phyloP scores from a whole-genome alignment of 495 filamentous ascomycete genomes.

The Daldinia decipiens region DNA sequence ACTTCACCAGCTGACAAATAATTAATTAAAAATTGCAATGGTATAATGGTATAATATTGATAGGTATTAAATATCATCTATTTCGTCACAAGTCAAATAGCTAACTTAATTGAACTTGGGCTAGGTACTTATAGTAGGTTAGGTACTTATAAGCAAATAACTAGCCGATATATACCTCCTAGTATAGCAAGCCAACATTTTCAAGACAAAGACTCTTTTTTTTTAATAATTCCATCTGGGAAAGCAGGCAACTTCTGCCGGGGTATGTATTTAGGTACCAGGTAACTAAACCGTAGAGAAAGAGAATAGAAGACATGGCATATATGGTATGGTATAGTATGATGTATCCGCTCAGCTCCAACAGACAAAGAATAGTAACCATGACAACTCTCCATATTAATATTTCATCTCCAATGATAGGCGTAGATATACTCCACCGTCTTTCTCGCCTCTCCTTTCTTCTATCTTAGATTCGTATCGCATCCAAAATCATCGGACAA shows the following conservation, averaged over 20 bases:
- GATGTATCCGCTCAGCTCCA: conserved; percentile 16
- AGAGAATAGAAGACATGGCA: neutral
- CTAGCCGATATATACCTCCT: neutral
- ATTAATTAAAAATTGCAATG: neutral
- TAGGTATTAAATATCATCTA: no score
- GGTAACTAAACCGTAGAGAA: neutral
- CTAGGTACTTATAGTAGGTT: neutral
- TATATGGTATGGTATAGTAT: conserved; percentile 4
- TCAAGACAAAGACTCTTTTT: conserved; percentile 7
- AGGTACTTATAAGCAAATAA: neutral
- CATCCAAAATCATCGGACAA: neutral
- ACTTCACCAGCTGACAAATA: no score
- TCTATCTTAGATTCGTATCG: neutral
- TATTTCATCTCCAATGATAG: neutral
- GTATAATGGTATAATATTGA: neutral
- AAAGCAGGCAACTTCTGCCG: neutral
- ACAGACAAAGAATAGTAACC: neutral
- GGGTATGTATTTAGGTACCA: conserved; percentile 12
- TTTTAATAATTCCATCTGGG: neutral
- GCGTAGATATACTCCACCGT: neutral
- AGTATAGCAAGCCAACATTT: neutral
- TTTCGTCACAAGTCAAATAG: neutral
- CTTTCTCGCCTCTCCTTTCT: neutral
- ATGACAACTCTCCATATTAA: neutral
- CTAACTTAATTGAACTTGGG: neutral